These are phyloP conservation scores for Xylaria telfairii DNA, from an alignment of 495 filamentous ascomycete genomes.

Conservation along the genomic window DNA sequence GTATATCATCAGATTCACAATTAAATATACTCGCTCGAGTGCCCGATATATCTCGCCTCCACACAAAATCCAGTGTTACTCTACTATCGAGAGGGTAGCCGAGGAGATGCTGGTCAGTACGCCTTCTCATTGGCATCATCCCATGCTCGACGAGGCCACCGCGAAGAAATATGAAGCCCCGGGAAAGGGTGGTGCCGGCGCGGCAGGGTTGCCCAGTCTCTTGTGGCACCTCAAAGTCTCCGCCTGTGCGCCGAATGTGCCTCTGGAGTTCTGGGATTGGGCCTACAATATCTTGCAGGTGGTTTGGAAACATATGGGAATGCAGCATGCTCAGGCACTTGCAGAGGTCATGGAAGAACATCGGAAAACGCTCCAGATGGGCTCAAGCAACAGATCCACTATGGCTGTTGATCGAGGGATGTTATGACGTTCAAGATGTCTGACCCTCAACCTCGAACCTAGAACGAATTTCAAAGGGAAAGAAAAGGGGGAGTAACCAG, in stretches of 20 bases:
- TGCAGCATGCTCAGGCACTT: conserved; percentile 48
- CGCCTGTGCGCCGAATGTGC: conserved; percentile 51
- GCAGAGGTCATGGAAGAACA: conserved; percentile 43
- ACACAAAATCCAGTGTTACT: conserved; percentile 42
- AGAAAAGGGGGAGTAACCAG: background rate
- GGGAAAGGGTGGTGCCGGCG: conserved; percentile 47
- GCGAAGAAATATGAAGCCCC: conserved; percentile 42
- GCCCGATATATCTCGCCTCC: conserved; percentile 41
- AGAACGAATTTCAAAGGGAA: background rate
- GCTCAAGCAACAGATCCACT: background rate
- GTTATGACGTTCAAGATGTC: background rate
- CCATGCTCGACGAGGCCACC: conserved; percentile 35
- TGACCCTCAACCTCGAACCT: background rate
- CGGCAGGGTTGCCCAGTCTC: conserved; percentile 49
- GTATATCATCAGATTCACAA: conserved; percentile 48
- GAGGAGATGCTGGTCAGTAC: conserved; percentile 50
- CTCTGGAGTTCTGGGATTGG: conserved; percentile 45
- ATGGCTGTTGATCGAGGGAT: background rate
- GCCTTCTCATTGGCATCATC: conserved; percentile 55
- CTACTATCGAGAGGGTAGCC: conserved; percentile 41
- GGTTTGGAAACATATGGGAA: conserved; percentile 53
- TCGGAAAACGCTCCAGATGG: conserved; percentile 21
- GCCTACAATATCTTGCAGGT: conserved; percentile 45
- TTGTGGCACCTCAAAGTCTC: conserved; percentile 50
- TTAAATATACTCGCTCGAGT: conserved; percentile 43